phyloP scores from a whole-genome alignment of 2,329 filamentous ascomycete species.

The Colletotrichum coccodes region DNA sequence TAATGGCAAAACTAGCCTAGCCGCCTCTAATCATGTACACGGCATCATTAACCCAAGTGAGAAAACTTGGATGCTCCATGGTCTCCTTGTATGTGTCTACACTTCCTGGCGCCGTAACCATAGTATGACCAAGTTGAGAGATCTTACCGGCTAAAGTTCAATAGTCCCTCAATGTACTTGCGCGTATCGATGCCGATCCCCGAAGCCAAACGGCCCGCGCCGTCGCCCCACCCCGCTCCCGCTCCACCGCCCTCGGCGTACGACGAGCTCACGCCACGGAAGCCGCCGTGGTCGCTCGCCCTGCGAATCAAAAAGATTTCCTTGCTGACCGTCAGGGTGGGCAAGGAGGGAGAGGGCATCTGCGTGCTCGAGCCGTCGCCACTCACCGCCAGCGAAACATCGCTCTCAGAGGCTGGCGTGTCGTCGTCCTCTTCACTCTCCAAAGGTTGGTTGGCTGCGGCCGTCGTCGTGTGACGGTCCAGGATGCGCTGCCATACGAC shows the following conservation, averaged over 20 bases:
- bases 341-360: not conserved
- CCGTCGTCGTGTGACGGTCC: slow-evolving; percentile 42
- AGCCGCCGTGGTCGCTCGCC: slow-evolving; percentile 64
- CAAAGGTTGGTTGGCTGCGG: not conserved
- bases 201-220: slow-evolving; percentile 70
- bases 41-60: not conserved
- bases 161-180: slow-evolving; percentile 77
- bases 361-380: slow-evolving; percentile 7
- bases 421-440: not conserved
- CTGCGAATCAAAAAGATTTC: slow-evolving; percentile 71
- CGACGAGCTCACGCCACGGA: slow-evolving; percentile 46
- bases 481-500: slow-evolving; percentile 72
- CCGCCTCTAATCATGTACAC: not conserved
- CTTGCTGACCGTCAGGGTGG: slow-evolving; percentile 51
- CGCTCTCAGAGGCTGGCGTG: slow-evolving; percentile 1
- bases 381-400: slow-evolving; percentile 5
- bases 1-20: not conserved
- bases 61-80: not conserved
- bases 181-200: slow-evolving; percentile 83
- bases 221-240: slow-evolving; percentile 59
- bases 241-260: slow-evolving; percentile 49
- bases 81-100: too few species aligned
- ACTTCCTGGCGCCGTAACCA: not conserved
- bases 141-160: slow-evolving; percentile 66
- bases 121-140: not conserved